phyloP scores from a whole-genome alignment of 139 green algal species.

The Chlorella sp. region DNA sequence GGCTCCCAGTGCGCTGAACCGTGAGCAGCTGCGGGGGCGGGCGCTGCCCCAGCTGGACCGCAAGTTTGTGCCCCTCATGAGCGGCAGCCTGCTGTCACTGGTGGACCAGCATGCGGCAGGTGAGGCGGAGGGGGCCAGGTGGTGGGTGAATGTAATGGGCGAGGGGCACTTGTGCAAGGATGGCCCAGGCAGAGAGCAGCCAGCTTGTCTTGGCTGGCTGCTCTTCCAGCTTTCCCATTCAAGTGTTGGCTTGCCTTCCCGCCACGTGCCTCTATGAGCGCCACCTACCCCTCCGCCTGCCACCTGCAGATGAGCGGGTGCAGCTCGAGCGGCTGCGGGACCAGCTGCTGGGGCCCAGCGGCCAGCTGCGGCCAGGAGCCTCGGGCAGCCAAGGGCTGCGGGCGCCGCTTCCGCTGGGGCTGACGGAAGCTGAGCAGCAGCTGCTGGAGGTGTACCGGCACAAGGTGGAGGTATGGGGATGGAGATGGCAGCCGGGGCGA shows the following conservation, averaged over 20 bases:
- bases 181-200: neutral
- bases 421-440: constrained; percentile 40
- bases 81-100: constrained; percentile 56
- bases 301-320: constrained; percentile 73
- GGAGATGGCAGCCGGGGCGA: constrained; percentile 36
- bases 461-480: constrained; percentile 46
- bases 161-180: neutral
- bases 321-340: constrained; percentile 65
- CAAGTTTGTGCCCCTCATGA: constrained; percentile 72
- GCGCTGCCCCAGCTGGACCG: constrained; percentile 55
- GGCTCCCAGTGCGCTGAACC: constrained; percentile 25
- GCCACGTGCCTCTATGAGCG: neutral
- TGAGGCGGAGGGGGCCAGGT: constrained; percentile 23
- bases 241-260: neutral
- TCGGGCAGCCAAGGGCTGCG: neutral
- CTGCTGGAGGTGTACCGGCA: constrained; percentile 37
- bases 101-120: constrained; percentile 86
- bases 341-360: constrained; percentile 4
- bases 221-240: no score
- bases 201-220: no score
- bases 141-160: neutral
- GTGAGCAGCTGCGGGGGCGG: constrained; percentile 43
- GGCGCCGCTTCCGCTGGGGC: constrained; percentile 32
- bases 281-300: neutral
- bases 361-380: neutral